Evolutionary conservation across 2,329 filamentous ascomycete genomes (phyloP).

Genomic region (Scedosporium aurantiacum): DNA sequence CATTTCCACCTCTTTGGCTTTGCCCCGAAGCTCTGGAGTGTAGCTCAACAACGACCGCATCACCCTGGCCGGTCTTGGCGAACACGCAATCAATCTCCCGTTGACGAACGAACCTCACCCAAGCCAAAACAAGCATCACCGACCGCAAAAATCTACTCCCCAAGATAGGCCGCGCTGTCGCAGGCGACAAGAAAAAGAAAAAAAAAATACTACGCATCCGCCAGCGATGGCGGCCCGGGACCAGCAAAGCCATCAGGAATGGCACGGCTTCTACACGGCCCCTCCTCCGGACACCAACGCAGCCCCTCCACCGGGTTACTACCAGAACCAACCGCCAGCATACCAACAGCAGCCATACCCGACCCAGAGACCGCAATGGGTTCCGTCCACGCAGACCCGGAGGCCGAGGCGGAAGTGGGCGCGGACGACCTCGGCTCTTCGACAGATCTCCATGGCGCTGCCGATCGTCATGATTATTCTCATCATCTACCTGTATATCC

Average conservation of each 20-base stretch:
- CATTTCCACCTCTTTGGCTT: too few species aligned
- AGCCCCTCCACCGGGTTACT: background rate
- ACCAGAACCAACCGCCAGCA: background rate
- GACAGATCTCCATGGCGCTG: slow-evolving; percentile 1
- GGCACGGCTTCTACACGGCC: background rate
- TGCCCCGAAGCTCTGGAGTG: too few species aligned
- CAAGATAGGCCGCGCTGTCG: too few species aligned
- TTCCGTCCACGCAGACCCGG: background rate
- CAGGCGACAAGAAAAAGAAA: background rate
- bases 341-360: background rate
- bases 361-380: background rate
- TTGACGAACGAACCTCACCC: too few species aligned
- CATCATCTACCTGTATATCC: background rate
- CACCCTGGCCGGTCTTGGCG: too few species aligned
- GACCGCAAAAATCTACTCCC: too few species aligned
- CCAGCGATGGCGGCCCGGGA: background rate
- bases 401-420: background rate
- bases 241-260: background rate
- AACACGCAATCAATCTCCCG: too few species aligned
- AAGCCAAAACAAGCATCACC: too few species aligned
- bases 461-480: slow-evolving; percentile 2
- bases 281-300: background rate
- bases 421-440: background rate
- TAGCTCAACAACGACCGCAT: too few species aligned
- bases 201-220: background rate